Conservation (phyloP, 2,329 filamentous ascomycete genomes). For the Exophiala oligosperma region DNA sequence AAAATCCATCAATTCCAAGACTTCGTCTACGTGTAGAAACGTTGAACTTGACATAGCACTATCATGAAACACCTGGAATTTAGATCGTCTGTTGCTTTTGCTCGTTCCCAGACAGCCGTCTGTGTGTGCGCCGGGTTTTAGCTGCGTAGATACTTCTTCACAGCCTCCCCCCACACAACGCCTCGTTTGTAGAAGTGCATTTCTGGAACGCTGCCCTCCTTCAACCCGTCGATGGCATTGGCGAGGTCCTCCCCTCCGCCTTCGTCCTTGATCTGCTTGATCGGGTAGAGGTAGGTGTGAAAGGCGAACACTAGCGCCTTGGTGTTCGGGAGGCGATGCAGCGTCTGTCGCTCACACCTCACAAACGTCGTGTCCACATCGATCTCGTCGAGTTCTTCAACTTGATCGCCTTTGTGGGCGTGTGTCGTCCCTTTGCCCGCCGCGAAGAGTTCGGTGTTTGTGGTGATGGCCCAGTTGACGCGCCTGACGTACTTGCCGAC, state of each 20-base stretch:
- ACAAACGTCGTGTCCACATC: slow-evolving; percentile 52
- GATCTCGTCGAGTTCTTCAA: slow-evolving; percentile 38
- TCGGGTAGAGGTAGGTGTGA: slow-evolving; percentile 62
- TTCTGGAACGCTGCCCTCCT: slow-evolving; percentile 55
- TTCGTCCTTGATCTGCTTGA: slow-evolving; percentile 57
- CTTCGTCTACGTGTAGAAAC: background rate
- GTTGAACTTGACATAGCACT: background rate
- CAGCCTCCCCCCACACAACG: slow-evolving; percentile 57
- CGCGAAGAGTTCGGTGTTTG: slow-evolving; percentile 41
- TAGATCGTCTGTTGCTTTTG: too few relatives aligned
- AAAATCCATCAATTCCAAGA: too few relatives aligned
- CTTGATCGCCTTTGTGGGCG: slow-evolving; percentile 29
- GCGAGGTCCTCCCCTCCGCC: slow-evolving; percentile 56
- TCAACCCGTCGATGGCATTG: slow-evolving; percentile 60
- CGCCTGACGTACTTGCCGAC: slow-evolving; percentile 57
- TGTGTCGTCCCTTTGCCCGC: slow-evolving; percentile 37
- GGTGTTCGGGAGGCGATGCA: slow-evolving; percentile 58
- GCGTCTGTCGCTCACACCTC: slow-evolving; percentile 60
- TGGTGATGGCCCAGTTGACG: slow-evolving; percentile 51
- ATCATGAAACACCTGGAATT: too few relatives aligned
- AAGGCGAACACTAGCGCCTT: slow-evolving; percentile 61
- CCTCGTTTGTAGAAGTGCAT: slow-evolving; percentile 62
- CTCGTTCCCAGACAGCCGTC: too few relatives aligned
- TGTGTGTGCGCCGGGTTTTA: background rate
- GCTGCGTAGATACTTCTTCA: slow-evolving; percentile 51